These are phyloP conservation scores for Neospora caninum DNA, from an alignment of 169 alveolate species.

Conservation along the genomic window DNA sequence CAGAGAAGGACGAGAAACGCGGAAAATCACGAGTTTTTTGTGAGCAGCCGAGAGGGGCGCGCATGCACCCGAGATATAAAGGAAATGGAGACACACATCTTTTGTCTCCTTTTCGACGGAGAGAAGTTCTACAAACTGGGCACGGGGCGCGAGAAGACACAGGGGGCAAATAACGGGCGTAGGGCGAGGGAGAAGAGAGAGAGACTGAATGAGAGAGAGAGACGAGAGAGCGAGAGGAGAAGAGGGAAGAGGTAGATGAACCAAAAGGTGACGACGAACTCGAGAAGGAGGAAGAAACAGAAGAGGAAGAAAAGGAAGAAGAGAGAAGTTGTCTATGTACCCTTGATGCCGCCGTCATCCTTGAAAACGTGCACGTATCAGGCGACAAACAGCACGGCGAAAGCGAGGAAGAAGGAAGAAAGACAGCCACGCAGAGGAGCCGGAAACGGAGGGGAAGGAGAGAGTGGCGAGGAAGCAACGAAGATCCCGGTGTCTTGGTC, in stretches of 20 bases:
- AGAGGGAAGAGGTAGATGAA: background rate
- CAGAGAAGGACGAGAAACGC: background rate
- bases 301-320: background rate
- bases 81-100: too few species aligned
- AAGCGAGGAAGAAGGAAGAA: background rate
- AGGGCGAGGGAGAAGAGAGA: background rate
- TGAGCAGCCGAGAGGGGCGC: too few species aligned
- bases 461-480: background rate
- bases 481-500: background rate
- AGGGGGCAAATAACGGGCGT: background rate
- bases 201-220: background rate
- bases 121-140: too few species aligned
- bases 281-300: background rate
- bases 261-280: background rate
- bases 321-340: background rate
- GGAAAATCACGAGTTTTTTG: too few species aligned
- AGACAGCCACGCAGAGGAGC: background rate
- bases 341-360: too few species aligned
- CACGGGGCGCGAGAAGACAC: background rate
- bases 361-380: too few species aligned
- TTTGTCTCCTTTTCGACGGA: too few species aligned
- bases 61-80: too few species aligned
- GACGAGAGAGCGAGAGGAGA: background rate
- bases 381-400: too few species aligned
- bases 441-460: background rate